Percentiles rank a stretch among this genome's conserved stretches.
Conservation (phyloP, 805 yeast genomes). For the Maudiozyma pseudohumilis region DNA sequence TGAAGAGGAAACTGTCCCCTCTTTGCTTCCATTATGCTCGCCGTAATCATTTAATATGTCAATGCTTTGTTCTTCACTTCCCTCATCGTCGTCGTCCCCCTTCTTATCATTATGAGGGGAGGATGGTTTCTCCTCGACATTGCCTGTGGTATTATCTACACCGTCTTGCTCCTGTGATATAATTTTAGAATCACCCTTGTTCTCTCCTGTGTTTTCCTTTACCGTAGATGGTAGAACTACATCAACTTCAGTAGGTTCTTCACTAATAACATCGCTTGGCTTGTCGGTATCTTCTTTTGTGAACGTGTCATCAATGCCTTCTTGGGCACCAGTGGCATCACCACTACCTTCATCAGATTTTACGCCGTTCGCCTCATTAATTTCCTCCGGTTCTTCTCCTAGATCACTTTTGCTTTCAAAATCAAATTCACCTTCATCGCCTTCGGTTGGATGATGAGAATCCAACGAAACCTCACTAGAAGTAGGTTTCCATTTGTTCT, state of each 20-base stretch:
- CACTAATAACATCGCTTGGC: not conserved
- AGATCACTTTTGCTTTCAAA: slow-evolving; percentile 12
- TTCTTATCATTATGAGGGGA: too few species aligned
- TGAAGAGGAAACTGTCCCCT: not conserved
- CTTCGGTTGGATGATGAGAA: slow-evolving; percentile 3
- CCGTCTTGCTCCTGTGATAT: not conserved
- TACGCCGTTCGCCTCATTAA: not conserved
- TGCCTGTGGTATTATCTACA: not conserved
- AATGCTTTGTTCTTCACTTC: not conserved
- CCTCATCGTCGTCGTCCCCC: not conserved
- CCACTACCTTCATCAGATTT: not conserved
- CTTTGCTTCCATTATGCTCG: not conserved
- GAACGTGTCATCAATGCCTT: not conserved
- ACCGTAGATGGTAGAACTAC: too few species aligned
- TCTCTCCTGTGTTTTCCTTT: not conserved
- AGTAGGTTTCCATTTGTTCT: not conserved
- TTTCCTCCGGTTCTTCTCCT: not conserved
- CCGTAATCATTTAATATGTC: slow-evolving; percentile 8
- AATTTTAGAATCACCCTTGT: too few species aligned
- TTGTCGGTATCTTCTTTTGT: not conserved
- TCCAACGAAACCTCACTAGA: slow-evolving; percentile 6
- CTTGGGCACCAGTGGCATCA: not conserved
- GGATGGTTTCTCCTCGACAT: too few species aligned
- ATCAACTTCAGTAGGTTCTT: not conserved
- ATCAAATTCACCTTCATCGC: slow-evolving; percentile 16